Conservation (phyloP, 306 rosid genomes). For the Rosa lucieae region DNA sequence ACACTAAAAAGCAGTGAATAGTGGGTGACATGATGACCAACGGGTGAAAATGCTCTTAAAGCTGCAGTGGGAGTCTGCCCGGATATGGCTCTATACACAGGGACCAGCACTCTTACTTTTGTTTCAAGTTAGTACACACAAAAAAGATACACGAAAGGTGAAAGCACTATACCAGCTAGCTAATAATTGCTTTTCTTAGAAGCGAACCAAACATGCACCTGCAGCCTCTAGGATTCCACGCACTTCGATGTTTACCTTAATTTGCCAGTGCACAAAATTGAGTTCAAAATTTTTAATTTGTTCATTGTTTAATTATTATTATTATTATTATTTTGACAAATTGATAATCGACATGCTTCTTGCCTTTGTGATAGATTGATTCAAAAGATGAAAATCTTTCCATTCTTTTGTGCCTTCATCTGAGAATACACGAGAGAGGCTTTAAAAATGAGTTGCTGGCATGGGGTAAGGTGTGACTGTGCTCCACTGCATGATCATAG, state of each 20-base stretch:
- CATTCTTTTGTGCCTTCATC: background rate
- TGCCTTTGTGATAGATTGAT: no score
- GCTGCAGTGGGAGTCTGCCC: background rate
- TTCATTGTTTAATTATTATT: no score
- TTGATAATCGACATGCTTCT: no score
- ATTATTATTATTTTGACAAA: no score
- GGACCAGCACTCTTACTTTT: constrained; percentile 17
- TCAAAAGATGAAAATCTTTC: no score
- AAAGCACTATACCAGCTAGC: constrained; percentile 19
- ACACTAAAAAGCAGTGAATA: no score
- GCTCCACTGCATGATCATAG: background rate
- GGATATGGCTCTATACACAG: background rate
- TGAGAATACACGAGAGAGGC: background rate
- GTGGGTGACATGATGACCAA: no score
- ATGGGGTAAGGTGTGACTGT: background rate
- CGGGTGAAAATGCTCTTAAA: no score
- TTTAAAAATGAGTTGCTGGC: no score
- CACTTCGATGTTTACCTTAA: background rate
- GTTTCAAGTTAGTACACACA: constrained; percentile 20
- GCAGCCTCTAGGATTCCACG: background rate
- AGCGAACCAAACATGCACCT: constrained; percentile 37
- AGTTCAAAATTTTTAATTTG: background rate
- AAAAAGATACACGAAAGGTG: background rate
- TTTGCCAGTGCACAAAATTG: background rate
- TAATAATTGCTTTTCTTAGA: constrained; percentile 62